Percentiles rank a stretch among this genome's conserved stretches.
phyloP scores from a whole-genome alignment of 2,329 filamentous ascomycete genomes.

The Pyricularia sp. region DNA sequence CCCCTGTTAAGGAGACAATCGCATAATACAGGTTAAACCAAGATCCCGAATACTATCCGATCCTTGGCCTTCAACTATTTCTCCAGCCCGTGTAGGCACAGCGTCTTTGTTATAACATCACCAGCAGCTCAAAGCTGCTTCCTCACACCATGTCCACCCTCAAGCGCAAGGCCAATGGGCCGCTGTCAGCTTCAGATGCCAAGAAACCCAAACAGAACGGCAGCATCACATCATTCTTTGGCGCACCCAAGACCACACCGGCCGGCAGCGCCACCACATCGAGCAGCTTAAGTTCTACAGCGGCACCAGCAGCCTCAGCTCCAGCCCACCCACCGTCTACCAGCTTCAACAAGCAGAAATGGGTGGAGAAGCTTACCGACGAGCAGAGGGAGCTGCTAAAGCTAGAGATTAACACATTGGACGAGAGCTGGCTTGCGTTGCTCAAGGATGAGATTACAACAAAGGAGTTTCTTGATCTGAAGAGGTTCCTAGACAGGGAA shows the following conservation, averaged over 20 bases:
- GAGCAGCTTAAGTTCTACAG: slow-evolving; percentile 10
- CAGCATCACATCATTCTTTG: slow-evolving; percentile 87
- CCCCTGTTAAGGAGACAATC: not conserved
- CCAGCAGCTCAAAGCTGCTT: not conserved
- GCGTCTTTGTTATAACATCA: not conserved
- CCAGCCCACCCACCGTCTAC: slow-evolving; percentile 20
- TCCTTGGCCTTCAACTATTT: not conserved
- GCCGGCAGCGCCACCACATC: slow-evolving; percentile 6
- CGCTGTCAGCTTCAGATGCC: slow-evolving; percentile 34
- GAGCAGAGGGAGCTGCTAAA: slow-evolving; percentile 78
- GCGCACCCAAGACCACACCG: slow-evolving; percentile 46
- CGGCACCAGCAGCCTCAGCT: slow-evolving; percentile 11
- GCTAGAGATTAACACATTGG: slow-evolving; percentile 84
- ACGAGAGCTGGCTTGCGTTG: slow-evolving; percentile 83
- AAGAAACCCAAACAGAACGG: slow-evolving; percentile 69
- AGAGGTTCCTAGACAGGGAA: slow-evolving; percentile 78
- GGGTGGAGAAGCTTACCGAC: slow-evolving; percentile 67
- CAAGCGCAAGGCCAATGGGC: slow-evolving; percentile 55
- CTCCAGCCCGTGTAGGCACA: not conserved
- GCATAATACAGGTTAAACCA: not conserved
- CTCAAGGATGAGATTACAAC: slow-evolving; percentile 78
- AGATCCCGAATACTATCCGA: not conserved
- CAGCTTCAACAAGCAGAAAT: slow-evolving; percentile 77
- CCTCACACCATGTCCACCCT: slow-evolving; percentile 41
- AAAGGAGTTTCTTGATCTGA: slow-evolving; percentile 76